phyloP scores from a whole-genome alignment of 805 yeast species.

The Pichia rugopelliculosa region DNA sequence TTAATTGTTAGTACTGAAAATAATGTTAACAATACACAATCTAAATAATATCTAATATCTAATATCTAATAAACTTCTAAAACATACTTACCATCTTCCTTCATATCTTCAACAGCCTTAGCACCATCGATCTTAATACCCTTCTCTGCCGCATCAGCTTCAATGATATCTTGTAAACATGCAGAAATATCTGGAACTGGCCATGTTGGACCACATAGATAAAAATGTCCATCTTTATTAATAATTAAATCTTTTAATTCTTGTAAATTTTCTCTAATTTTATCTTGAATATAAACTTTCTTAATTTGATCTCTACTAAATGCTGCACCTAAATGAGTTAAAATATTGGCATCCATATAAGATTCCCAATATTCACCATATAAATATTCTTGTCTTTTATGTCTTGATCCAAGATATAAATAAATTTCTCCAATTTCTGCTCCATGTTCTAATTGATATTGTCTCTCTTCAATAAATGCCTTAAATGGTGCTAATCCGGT shows the following conservation, averaged over 20 bases:
- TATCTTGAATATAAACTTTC: conserved; percentile 92
- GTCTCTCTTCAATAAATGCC: conserved; percentile 92
- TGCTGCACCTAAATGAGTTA: conserved; percentile 95
- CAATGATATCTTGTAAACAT: conserved; percentile 76
- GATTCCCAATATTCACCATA: conserved; percentile 98
- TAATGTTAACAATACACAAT: not conserved
- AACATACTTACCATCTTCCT: conserved; percentile 86
- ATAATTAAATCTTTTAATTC: conserved; percentile 76
- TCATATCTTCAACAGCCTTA: conserved; percentile 83
- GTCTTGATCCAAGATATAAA: conserved; percentile 89
- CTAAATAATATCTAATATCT: too few relatives aligned
- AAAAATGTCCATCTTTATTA: conserved; percentile 77
- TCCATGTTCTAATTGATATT: conserved; percentile 89
- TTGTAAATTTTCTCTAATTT: conserved; percentile 68
- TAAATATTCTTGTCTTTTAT: conserved; percentile 87
- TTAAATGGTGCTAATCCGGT: conserved; percentile 98
- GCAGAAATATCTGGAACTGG: conserved; percentile 95
- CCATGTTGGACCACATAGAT: conserved; percentile 98
- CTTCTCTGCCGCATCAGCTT: conserved; percentile 57
- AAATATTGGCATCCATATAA: conserved; percentile 80
- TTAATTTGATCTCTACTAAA: conserved; percentile 95
- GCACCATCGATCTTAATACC: conserved; percentile 68
- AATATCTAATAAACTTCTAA: conserved; percentile 82
- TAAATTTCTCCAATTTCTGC: conserved; percentile 80
- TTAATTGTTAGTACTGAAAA: too few relatives aligned